Evolutionary conservation across 306 rosid genomes (phyloP), one percentile per base, ranked within the genome.

Genomic region (Morella rubra): DNA sequence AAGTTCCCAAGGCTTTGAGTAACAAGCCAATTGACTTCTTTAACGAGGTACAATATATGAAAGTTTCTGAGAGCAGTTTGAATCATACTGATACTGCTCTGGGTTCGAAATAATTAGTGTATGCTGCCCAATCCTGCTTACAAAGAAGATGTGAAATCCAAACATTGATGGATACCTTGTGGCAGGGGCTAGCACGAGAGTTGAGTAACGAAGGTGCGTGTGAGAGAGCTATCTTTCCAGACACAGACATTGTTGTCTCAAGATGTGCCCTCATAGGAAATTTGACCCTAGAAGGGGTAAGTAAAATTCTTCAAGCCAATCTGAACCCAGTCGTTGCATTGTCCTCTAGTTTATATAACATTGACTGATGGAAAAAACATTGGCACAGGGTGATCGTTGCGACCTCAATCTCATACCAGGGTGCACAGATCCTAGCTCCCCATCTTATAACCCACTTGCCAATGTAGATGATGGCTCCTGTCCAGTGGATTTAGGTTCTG

Each of bases 391-490:
- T 13, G 98, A 92, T 75, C 91, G 97, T 14, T 95, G 97, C 67
- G 73, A 85, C 56, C 88, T 95, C 71, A 58, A 95, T 83, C 83
- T 95, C 11, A 83, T 92, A 44, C 27, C 10, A 3, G 96, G 98
- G 18, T 95, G 98, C 86, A 81, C 87, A n/a, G 97, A 95, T 81
- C 98, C 98, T 10, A 84, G 81, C 81, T 92, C 97, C 0, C 88
- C 73, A 19, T 0, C 75, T 0, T 95, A 86, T 73, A 11, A 95
- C 53, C 98, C 98, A 1, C 81, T 90, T 42, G 98, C 98, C 75
- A 95, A 89, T 81, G 91, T 92, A 47, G 98, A 95, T 20, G 97
- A 95, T 67, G 98, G 98, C 56, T 73, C 98, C 20, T 95, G 96
- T 73, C 88, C 88, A 7, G 27, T 69, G 12, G 91, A 90, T 69